Percentiles rank a stretch among this genome's conserved stretches.
These are phyloP conservation scores for Auxenochlorella pyrenoidosa DNA, from an alignment of 139 green algal genomes.

Conservation along the genomic window DNA sequence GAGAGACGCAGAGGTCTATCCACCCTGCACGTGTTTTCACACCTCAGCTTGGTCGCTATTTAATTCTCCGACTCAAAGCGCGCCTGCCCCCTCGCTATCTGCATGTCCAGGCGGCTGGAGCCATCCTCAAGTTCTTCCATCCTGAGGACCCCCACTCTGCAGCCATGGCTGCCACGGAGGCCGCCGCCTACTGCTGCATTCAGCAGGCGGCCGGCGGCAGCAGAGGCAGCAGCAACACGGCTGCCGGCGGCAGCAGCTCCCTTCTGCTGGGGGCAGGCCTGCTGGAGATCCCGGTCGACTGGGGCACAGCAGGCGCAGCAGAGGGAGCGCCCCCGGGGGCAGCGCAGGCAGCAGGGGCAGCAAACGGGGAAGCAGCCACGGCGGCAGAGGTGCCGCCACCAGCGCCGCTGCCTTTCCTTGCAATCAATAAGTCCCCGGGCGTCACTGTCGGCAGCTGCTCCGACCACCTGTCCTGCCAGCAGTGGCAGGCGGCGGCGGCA, in stretches of 20 bases:
- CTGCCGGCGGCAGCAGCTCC: not conserved
- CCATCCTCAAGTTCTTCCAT: conserved; percentile 36
- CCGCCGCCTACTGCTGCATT: conserved; percentile 9
- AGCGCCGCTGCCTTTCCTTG: conserved; percentile 5
- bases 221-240: not conserved
- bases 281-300: not conserved
- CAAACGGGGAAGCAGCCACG: not conserved
- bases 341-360: no score
- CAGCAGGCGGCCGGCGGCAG: not conserved
- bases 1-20: no score
- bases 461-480: not conserved
- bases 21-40: not conserved
- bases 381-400: not conserved
- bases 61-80: no score
- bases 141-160: not conserved
- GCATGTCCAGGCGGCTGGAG: not conserved
- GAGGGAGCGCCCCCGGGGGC: not conserved
- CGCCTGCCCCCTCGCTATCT: not conserved
- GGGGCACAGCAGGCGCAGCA: not conserved
- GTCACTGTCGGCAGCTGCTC: conserved; percentile 11
- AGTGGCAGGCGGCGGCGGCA: not conserved
- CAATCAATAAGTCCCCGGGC: not conserved
- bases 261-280: conserved; percentile 9
- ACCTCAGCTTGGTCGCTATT: no score
- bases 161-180: conserved; percentile 18